Conservation (phyloP, 768 basidiomycete species). For the Multifurca ochricompacta region DNA sequence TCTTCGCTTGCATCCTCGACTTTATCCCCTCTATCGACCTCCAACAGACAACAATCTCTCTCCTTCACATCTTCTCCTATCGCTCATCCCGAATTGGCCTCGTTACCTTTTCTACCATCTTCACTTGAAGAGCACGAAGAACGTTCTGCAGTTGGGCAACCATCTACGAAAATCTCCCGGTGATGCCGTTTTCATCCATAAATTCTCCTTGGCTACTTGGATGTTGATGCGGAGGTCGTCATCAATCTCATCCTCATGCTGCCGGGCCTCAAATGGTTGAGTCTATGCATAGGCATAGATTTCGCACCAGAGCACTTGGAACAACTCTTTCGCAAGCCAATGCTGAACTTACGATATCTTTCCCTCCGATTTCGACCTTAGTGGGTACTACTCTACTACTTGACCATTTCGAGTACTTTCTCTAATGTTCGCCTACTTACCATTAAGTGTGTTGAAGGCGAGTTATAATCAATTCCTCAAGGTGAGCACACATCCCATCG, state of each 20-base stretch:
- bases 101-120: conserved; percentile 54
- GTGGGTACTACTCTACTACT: conserved; percentile 34
- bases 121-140: conserved; percentile 40
- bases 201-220: conserved; percentile 55
- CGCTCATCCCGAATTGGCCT: conserved; percentile 40
- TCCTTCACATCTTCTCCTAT: conserved; percentile 56
- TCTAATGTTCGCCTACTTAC: conserved; percentile 3
- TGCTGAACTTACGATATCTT: conserved; percentile 41
- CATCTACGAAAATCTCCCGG: conserved; percentile 38
- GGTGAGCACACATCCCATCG: conserved; percentile 29
- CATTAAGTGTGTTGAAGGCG: conserved; percentile 54
- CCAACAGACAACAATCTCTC: conserved; percentile 48
- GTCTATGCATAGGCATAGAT: conserved; percentile 63
- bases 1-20: conserved; percentile 52
- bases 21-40: conserved; percentile 39
- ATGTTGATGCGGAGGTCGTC: conserved; percentile 63
- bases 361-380: conserved; percentile 78
- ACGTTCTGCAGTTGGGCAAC: conserved; percentile 48
- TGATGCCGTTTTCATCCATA: conserved; percentile 31
- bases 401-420: not conserved
- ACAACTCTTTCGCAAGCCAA: conserved; percentile 50
- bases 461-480: conserved; percentile 79
- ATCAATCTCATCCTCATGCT: conserved; percentile 60
- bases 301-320: conserved; percentile 79
- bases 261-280: conserved; percentile 41